Percentiles rank a stretch among this genome's conserved stretches.
phyloP scores from a whole-genome alignment of 225 moss, liverwort and hornwort species.

The Polytrichum formosum region DNA sequence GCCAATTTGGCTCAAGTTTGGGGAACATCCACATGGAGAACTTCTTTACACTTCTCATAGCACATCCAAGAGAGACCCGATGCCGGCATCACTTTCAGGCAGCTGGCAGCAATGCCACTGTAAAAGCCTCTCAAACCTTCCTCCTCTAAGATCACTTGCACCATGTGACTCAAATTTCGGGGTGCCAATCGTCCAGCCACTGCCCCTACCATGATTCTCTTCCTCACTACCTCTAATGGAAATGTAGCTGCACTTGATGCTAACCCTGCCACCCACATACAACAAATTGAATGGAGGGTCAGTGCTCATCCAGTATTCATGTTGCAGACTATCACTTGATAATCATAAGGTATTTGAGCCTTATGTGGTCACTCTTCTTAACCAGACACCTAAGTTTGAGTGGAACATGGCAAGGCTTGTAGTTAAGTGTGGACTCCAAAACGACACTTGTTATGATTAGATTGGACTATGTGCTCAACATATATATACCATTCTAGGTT shows the following conservation, averaged over 20 bases:
- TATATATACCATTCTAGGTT: too few species aligned
- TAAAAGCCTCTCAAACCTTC: constrained; percentile 42
- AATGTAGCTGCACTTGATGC: constrained; percentile 42
- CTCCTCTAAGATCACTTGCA: constrained; percentile 29
- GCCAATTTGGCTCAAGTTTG: constrained; percentile 11
- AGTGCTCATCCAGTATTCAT: too few species aligned
- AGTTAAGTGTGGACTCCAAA: too few species aligned
- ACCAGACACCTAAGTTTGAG: too few species aligned
- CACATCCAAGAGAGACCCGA: constrained; percentile 52
- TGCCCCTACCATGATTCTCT: constrained; percentile 38
- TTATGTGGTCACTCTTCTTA: too few species aligned
- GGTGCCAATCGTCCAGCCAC: constrained; percentile 26
- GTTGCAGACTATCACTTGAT: neutral
- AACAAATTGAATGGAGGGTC: neutral
- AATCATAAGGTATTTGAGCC: too few species aligned
- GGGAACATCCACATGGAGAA: constrained; percentile 22
- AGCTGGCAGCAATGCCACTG: constrained; percentile 31
- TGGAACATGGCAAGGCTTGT: too few species aligned
- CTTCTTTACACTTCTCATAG: constrained; percentile 43
- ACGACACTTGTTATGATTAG: too few species aligned
- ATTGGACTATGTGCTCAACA: too few species aligned
- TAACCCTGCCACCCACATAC: constrained; percentile 23
- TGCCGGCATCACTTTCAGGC: constrained; percentile 50
- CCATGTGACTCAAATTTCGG: constrained; percentile 17
- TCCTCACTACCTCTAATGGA: constrained; percentile 43